Conservation (phyloP, 2,329 filamentous ascomycete species). For the Magnaporthiopsis poae region DNA sequence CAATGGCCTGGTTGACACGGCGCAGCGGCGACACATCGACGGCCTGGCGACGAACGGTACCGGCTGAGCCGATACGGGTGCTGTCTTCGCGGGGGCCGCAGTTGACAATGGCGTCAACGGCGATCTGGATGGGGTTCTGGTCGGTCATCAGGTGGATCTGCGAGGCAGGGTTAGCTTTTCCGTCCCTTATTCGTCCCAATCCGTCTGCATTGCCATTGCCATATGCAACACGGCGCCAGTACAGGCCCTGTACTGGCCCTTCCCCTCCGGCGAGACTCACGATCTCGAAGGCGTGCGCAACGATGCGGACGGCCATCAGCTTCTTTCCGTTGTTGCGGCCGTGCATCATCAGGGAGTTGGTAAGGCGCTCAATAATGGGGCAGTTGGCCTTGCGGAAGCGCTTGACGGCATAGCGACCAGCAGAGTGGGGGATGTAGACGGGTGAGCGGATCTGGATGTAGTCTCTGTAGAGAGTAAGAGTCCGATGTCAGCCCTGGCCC, state of each 20-base stretch:
- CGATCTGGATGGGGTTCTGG: conserved; percentile 99
- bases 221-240: not conserved
- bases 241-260: not conserved
- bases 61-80: conserved; percentile 97
- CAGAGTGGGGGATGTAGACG: conserved; percentile 98
- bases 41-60: conserved; percentile 99
- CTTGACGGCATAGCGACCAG: conserved; percentile 97
- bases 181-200: not conserved
- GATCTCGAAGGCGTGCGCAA: conserved; percentile 98
- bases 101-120: conserved; percentile 99
- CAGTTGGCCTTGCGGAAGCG: conserved; percentile 99
- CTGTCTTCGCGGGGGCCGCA: conserved; percentile 99
- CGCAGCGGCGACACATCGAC: conserved; percentile 99
- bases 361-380: conserved; percentile 99
- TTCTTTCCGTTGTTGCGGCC: conserved; percentile 99
- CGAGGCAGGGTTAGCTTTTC: conserved; percentile 20
- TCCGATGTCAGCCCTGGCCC: conserved; percentile 9
- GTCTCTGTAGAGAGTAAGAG: conserved; percentile 53
- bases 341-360: conserved; percentile 99
- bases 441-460: conserved; percentile 99
- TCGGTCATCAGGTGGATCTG: conserved; percentile 99
- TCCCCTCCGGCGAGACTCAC: conserved; percentile 38
- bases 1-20: conserved; percentile 99
- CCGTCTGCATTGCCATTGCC: not conserved
- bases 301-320: conserved; percentile 99